Evolutionary conservation across 306 rosid species (phyloP).

Genomic region (Cucurbita maxima): DNA sequence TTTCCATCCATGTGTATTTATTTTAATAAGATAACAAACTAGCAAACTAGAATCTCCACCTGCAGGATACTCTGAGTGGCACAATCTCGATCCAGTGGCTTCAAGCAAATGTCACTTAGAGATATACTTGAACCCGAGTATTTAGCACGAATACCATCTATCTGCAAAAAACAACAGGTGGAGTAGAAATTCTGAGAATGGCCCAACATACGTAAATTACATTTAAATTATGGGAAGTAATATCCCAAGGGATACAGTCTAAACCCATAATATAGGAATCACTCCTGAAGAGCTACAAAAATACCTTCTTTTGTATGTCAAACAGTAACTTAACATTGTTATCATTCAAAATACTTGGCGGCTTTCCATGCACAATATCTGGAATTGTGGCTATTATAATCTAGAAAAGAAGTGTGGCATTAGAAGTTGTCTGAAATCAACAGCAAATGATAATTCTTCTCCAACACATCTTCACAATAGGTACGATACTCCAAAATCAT

Average conservation of each 20-base stretch:
- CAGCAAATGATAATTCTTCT: not conserved
- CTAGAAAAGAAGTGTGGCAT: slow-evolving; percentile 22
- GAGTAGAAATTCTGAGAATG: not conserved
- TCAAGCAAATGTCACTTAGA: slow-evolving; percentile 86
- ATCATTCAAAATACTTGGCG: slow-evolving; percentile 73
- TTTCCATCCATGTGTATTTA: not conserved
- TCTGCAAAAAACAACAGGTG: slow-evolving; percentile 33
- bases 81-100: slow-evolving; percentile 86
- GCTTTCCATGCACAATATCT: slow-evolving; percentile 31
- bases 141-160: slow-evolving; percentile 68
- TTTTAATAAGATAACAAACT: not conserved
- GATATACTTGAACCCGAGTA: slow-evolving; percentile 51
- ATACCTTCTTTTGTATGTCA: slow-evolving; percentile 78
- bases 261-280: not conserved
- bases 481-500: not conserved
- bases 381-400: slow-evolving; percentile 73
- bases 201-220: not conserved
- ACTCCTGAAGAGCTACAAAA: slow-evolving; percentile 5
- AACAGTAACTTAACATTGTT: slow-evolving; percentile 73
- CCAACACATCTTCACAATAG: not conserved
- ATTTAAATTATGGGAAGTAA: not conserved
- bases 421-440: not conserved
- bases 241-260: not conserved
- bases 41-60: slow-evolving; percentile 26
- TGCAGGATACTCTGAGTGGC: slow-evolving; percentile 90